These are phyloP conservation scores for Oryza punctata DNA, from an alignment of 176 grass and related monocot species.

Conservation along the genomic window DNA sequence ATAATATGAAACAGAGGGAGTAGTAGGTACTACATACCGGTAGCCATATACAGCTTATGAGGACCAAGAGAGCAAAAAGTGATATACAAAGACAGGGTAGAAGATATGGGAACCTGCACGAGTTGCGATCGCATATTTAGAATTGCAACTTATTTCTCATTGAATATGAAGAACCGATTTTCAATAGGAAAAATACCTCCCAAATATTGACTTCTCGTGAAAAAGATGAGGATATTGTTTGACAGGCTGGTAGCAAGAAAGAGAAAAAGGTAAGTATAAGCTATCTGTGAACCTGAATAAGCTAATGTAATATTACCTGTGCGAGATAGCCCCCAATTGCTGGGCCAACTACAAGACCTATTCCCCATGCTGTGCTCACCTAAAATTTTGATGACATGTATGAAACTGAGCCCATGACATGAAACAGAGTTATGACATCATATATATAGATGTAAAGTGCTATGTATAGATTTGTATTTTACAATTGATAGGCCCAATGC, in stretches of 20 bases:
- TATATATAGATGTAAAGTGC: not conserved
- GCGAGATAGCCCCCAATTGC: conserved; percentile 81
- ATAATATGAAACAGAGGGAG: no score
- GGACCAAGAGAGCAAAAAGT: conserved; percentile 42
- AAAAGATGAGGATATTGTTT: conserved; percentile 74
- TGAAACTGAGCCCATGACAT: conserved; percentile 18
- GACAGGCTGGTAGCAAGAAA: conserved; percentile 51
- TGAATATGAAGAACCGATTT: not conserved
- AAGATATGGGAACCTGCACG: conserved; percentile 76
- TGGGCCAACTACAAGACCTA: conserved; percentile 80
- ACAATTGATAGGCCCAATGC: conserved; percentile 74
- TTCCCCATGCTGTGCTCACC: conserved; percentile 66
- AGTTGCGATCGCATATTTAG: not conserved
- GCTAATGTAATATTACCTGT: conserved; percentile 14
- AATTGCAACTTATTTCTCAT: not conserved
- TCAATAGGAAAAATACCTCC: conserved; percentile 48
- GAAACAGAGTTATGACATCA: not conserved
- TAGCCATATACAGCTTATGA: conserved; percentile 74
- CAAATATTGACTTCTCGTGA: conserved; percentile 49
- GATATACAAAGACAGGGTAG: conserved; percentile 76
- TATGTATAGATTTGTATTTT: not conserved
- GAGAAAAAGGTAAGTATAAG: not conserved
- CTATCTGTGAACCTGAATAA: not conserved
- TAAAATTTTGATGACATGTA: conserved; percentile 8
- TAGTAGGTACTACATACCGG: conserved; percentile 60